These are phyloP conservation scores for Phytophthora megakarya DNA, from an alignment of 352 stramenopile genomes.

Conservation along the genomic window DNA sequence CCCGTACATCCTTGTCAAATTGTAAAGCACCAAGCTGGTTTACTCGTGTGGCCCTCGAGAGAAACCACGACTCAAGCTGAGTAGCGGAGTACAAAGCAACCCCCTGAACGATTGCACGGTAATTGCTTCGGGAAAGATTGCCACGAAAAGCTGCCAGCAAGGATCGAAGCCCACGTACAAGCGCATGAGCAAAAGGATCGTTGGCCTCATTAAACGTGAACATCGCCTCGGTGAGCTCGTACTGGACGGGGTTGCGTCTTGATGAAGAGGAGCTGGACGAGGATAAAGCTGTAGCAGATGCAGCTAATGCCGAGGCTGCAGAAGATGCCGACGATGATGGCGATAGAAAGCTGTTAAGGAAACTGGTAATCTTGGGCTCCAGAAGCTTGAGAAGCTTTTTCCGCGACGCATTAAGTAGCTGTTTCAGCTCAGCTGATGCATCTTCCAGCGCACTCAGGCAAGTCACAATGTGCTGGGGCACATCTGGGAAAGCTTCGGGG, in stretches of 20 bases:
- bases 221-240: conserved; percentile 85
- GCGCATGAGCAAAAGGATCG: conserved; percentile 81
- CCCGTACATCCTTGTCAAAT: conserved; percentile 86
- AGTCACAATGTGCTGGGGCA: conserved; percentile 73
- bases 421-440: conserved; percentile 63
- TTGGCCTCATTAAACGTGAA: conserved; percentile 90
- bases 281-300: conserved; percentile 38
- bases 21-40: conserved; percentile 86
- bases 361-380: conserved; percentile 68
- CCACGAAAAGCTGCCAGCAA: conserved; percentile 57
- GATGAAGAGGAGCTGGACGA: conserved; percentile 27
- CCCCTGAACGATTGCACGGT: conserved; percentile 52
- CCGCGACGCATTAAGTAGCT: conserved; percentile 65
- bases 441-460: conserved; percentile 80
- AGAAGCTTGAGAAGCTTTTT: conserved; percentile 84
- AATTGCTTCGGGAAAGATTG: conserved; percentile 68
- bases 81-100: conserved; percentile 48
- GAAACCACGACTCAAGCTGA: conserved; percentile 73
- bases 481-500: conserved; percentile 70
- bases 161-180: conserved; percentile 64
- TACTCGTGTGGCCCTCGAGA: conserved; percentile 56
- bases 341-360: conserved; percentile 57
- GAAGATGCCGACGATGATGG: conserved; percentile 39
- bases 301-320: conserved; percentile 36
- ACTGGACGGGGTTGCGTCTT: conserved; percentile 57